Percentiles rank a stretch among this genome's conserved stretches.
These are phyloP conservation scores for Cymodocea nodosa DNA, from an alignment of 116 monocot species.

Conservation along the genomic window DNA sequence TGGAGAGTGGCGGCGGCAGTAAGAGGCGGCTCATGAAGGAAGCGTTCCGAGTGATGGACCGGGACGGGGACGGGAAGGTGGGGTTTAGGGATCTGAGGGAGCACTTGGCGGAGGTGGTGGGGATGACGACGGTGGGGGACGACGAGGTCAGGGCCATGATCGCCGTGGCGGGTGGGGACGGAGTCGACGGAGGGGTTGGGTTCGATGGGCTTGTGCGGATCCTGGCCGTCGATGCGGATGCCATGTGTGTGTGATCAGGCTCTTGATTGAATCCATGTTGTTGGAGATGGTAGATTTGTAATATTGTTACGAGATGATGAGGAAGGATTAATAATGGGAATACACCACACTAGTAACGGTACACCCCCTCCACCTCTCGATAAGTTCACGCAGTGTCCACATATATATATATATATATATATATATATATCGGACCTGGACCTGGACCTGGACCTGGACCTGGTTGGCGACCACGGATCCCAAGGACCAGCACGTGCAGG, in stretches of 20 bases:
- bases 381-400: too few relatives aligned
- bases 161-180: conserved; percentile 26
- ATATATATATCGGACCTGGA: too few relatives aligned
- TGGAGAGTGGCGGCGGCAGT: not conserved
- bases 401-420: too few relatives aligned
- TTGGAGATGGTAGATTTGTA: too few relatives aligned
- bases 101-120: conserved; percentile 28
- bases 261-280: too few relatives aligned
- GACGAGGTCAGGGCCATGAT: conserved; percentile 58
- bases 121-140: conserved; percentile 26
- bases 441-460: too few relatives aligned
- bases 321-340: too few relatives aligned
- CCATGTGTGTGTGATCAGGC: not conserved
- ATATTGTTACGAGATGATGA: too few relatives aligned
- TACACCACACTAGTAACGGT: too few relatives aligned
- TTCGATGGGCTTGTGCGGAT: conserved; percentile 33
- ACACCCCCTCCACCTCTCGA: too few relatives aligned
- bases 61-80: conserved; percentile 65
- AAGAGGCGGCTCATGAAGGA: conserved; percentile 28
- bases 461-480: not conserved
- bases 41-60: conserved; percentile 64
- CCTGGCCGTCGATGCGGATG: conserved; percentile 19
- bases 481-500: not conserved
- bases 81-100: conserved; percentile 59
- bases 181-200: conserved; percentile 19